phyloP scores from a whole-genome alignment of 2,329 filamentous ascomycete genomes.

The Aspergillus eucalypticola region DNA sequence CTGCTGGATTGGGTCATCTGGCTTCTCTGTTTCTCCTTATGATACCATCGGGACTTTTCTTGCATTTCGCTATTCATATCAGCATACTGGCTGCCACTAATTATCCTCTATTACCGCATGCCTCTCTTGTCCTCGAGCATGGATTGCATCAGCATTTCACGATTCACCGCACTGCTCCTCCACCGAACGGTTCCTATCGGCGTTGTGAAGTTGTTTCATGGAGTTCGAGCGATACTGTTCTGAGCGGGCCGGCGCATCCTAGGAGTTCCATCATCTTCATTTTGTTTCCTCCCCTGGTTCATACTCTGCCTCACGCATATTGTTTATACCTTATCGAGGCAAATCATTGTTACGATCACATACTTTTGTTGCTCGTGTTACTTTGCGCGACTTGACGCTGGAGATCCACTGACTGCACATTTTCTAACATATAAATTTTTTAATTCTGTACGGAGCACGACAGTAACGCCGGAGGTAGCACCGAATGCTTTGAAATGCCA shows the following conservation, averaged over 20 bases:
- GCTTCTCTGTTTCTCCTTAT: background rate
- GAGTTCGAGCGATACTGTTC: conserved; percentile 17
- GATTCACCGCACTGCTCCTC: background rate
- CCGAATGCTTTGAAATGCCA: background rate
- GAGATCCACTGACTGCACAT: background rate
- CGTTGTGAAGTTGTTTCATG: conserved; percentile 15
- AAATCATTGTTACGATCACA: conserved; percentile 16
- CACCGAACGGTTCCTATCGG: conserved; percentile 6
- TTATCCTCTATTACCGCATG: conserved; percentile 1
- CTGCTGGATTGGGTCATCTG: background rate
- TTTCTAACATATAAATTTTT: background rate
- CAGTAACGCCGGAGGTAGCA: background rate
- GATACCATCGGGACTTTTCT: conserved; percentile 2
- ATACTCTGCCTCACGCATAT: conserved; percentile 1
- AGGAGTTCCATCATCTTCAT: conserved; percentile 26
- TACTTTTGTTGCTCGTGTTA: conserved; percentile 1
- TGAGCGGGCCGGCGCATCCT: conserved; percentile 26
- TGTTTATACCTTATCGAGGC: conserved; percentile 7
- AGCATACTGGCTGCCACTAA: background rate
- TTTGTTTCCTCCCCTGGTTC: background rate
- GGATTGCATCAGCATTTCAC: conserved; percentile 7
- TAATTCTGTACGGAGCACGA: background rate
- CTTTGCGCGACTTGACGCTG: background rate
- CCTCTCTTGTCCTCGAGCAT: conserved; percentile 5
- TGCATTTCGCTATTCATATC: background rate